Percentiles rank a stretch among this genome's conserved stretches.
These are phyloP conservation scores for Termitomyces eurrhizus DNA, from an alignment of 768 basidiomycete species.

Conservation along the genomic window DNA sequence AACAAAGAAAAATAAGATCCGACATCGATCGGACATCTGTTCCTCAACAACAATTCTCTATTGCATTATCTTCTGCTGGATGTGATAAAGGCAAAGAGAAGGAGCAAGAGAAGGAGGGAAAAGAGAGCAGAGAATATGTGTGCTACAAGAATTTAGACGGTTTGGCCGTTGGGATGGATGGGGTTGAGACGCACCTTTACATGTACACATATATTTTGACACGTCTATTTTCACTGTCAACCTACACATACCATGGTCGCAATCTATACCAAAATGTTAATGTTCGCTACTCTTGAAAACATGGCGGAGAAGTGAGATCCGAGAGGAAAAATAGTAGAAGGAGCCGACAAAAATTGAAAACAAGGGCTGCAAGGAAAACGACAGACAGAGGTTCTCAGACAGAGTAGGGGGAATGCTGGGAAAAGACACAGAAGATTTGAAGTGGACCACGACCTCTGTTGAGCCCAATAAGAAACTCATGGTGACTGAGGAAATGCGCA, in stretches of 20 bases:
- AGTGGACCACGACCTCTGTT: too few species aligned
- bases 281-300: too few species aligned
- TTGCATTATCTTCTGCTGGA: constrained; percentile 46
- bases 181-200: constrained; percentile 35
- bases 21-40: constrained; percentile 40
- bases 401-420: too few species aligned
- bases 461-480: too few species aligned
- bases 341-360: too few species aligned
- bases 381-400: too few species aligned
- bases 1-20: too few species aligned
- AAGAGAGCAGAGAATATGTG: constrained; percentile 61
- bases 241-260: not conserved
- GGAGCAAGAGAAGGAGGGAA: constrained; percentile 52
- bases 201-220: constrained; percentile 2
- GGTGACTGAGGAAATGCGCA: too few species aligned
- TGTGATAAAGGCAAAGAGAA: constrained; percentile 63
- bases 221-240: constrained; percentile 7
- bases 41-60: constrained; percentile 47
- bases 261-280: not conserved
- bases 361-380: too few species aligned
- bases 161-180: constrained; percentile 92
- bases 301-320: too few species aligned
- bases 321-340: too few species aligned
- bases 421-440: too few species aligned
- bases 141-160: constrained; percentile 74